A percentile compares a stretch with the other conserved stretches of the same genome.
phyloP scores from a whole-genome alignment of 495 filamentous ascomycete species.

The Coniosporium apollinis region DNA sequence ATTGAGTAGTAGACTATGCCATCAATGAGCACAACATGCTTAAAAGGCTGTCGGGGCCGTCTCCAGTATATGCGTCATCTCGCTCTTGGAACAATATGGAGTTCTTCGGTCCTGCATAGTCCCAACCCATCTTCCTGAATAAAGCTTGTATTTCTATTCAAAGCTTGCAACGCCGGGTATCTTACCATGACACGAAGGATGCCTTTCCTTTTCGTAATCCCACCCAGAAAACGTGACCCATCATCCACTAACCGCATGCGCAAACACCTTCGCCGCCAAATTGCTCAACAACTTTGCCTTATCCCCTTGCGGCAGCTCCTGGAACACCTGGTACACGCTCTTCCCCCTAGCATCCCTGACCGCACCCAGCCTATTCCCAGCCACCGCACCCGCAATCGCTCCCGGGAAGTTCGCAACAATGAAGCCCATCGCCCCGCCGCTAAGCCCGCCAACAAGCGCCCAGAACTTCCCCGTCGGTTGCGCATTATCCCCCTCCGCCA shows the following conservation, averaged over 20 bases:
- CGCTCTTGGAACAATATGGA: too few relatives aligned
- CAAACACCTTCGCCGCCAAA: constrained; percentile 26
- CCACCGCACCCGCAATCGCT: constrained; percentile 75
- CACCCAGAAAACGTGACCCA: too few relatives aligned
- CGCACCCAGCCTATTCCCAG: constrained; percentile 76
- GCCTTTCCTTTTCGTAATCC: too few relatives aligned
- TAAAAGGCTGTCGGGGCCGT: too few relatives aligned
- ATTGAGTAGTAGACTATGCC: too few relatives aligned
- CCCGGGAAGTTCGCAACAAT: constrained; percentile 88
- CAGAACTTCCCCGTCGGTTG: constrained; percentile 62
- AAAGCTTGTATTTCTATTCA: too few relatives aligned
- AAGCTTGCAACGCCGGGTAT: too few relatives aligned
- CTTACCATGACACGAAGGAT: too few relatives aligned
- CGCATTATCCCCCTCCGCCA: constrained; percentile 42
- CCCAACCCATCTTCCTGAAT: too few relatives aligned
- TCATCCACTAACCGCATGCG: constrained; percentile 21
- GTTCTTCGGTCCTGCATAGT: too few relatives aligned
- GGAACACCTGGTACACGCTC: constrained; percentile 84
- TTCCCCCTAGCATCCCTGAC: constrained; percentile 82
- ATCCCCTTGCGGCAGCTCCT: constrained; percentile 65
- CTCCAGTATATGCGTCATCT: too few relatives aligned
- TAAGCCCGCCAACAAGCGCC: constrained; percentile 68
- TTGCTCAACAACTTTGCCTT: constrained; percentile 46
- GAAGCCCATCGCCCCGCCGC: constrained; percentile 82
- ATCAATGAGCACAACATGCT: too few relatives aligned